These are phyloP conservation scores for Elsinoe australis DNA, from an alignment of 2,329 filamentous ascomycete species.

Conservation along the genomic window DNA sequence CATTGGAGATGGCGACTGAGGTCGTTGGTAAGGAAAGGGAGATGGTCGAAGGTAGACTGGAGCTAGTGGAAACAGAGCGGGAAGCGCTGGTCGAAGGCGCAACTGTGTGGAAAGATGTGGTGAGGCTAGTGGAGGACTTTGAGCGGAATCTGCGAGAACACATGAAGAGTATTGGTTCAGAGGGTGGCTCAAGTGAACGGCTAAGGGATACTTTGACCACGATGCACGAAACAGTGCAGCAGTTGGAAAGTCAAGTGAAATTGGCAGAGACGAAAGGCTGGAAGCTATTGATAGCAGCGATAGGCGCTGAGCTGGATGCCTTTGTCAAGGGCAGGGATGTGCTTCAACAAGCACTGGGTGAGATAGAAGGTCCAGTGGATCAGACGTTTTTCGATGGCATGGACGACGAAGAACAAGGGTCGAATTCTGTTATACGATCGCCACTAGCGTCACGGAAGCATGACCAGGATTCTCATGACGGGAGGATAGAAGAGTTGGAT, in stretches of 20 bases:
- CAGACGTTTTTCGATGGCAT: constrained; percentile 1
- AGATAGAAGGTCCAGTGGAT: constrained; percentile 9
- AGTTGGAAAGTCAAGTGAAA: constrained; percentile 48
- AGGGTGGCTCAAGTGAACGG: constrained; percentile 21
- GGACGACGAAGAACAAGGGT: constrained; percentile 16
- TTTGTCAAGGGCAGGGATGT: constrained; percentile 54
- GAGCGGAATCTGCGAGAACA: constrained; percentile 55
- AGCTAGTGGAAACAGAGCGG: constrained; percentile 53
- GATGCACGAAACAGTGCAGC: constrained; percentile 50
- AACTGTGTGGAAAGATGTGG: constrained; percentile 57
- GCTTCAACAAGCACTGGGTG: constrained; percentile 37
- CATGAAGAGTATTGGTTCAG: constrained; percentile 36
- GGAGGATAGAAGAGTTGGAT: constrained; percentile 27
- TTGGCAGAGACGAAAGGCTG: constrained; percentile 56
- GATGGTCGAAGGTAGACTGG: constrained; percentile 48
- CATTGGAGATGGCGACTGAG: constrained; percentile 60
- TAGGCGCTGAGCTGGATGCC: constrained; percentile 65
- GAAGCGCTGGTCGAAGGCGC: constrained; percentile 60
- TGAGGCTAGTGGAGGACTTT: constrained; percentile 54
- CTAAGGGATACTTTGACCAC: constrained; percentile 39
- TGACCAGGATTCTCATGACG: constrained; percentile 19
- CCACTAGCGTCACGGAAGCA: not conserved
- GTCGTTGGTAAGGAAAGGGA: constrained; percentile 62
- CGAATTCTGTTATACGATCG: constrained; percentile 15
- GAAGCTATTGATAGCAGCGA: constrained; percentile 67